Evolutionary conservation across 2,329 filamentous ascomycete genomes (phyloP), one percentile per base, ranked within the genome.

Genomic region (Penicillium sp.): DNA sequence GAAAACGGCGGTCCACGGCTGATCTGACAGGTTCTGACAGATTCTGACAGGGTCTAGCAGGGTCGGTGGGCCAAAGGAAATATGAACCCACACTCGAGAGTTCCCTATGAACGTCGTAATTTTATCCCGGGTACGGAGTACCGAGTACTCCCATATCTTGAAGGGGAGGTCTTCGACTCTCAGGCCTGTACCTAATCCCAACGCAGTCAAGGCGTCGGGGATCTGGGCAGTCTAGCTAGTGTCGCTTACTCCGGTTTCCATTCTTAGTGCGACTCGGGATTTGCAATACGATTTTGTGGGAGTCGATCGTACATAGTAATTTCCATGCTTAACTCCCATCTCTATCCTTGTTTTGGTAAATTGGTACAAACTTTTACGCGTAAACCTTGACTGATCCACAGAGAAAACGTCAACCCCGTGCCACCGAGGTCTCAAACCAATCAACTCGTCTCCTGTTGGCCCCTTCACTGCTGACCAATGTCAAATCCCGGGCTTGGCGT

Each of bases 401-500:
- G n/a, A 36, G 35, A 17, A 25, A 48, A 53, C 4, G 29, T 21
- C 21, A 53, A 38, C 35, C 55, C 41, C 42, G 35, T 53, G 55
- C 15, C 35, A 36, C 55, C 29, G 36, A 25, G 12, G 35, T 19
- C 29, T 33, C 15, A 10, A n/a, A 8, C 45, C 43, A 47, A 48
- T 57, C 54, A 45, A 35, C 29, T 23, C 3, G 12, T 9, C 2
- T 12, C 27, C 21, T 39, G 6, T 2, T 27, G 33, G 47, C 17
- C 8, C 21, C 19, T 53, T 35, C 47, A 48, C 39, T 51, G 19
- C 19, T 36, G n/a, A n/a, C 19, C n/a, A 27, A 42, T 35, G 41
- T 23, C 50, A 58, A 58, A 55, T 58, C 55, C 55, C 55, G 55
- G 50, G 21, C 44, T 55, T 58, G 51, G 51, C n/a, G n/a, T n/a